Evolutionary conservation across 2,329 filamentous ascomycete species (phyloP).

Genomic region (Fusarium sp.): DNA sequence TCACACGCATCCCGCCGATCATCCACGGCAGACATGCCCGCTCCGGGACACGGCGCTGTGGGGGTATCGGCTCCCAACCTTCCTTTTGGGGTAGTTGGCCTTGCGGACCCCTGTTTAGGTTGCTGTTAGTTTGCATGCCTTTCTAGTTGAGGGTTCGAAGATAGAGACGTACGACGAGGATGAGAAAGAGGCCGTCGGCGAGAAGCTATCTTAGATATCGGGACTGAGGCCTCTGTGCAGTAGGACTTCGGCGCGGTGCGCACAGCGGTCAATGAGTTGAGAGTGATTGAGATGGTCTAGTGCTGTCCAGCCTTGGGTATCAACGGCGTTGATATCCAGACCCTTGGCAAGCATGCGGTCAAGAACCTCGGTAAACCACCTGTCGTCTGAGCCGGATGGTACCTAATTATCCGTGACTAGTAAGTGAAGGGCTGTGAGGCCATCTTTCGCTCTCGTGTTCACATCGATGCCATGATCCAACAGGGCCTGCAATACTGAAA

Average conservation of each 20-base stretch:
- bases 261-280: neutral
- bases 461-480: neutral
- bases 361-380: neutral
- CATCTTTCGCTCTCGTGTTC: neutral
- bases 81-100: constrained; percentile 29
- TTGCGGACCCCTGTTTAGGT: neutral
- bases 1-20: constrained; percentile 31
- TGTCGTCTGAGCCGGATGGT: neutral
- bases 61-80: constrained; percentile 24
- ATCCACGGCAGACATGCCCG: constrained; percentile 2
- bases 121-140: neutral
- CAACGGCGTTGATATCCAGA: neutral
- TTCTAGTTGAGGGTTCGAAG: neutral
- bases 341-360: neutral
- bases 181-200: neutral
- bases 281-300: neutral
- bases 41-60: constrained; percentile 13
- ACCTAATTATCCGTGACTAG: neutral
- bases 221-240: neutral
- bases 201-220: neutral
- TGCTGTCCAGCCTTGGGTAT: neutral
- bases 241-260: neutral
- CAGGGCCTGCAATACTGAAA: neutral
- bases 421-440: neutral
- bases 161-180: neutral